Evolutionary conservation across 169 alveolate species (phyloP), one percentile per base, ranked within the genome.

Genomic region (Neospora caninum): DNA sequence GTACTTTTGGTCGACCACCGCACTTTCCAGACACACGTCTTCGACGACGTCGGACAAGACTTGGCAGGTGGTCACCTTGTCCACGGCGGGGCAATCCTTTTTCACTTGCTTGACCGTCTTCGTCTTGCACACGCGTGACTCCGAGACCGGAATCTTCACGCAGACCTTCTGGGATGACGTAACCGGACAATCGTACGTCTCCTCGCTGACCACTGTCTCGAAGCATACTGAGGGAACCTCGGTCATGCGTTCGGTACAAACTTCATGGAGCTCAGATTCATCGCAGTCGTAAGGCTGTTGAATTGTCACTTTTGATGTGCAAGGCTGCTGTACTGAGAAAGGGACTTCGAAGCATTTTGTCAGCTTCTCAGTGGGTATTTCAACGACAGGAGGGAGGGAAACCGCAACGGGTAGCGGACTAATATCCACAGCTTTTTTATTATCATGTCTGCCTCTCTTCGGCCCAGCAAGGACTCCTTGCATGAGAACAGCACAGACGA

Each of bases 211-310:
- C n/a, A 93, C 93, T 31, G 91, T n/a, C 25, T 91, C 93, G 86
- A n/a, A 70, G 69, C 95, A 93, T 13, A 29, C 27, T 36, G 92
- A 86, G 42, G 58, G 82, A 6, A 41, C 93, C 58, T 93, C 95
- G 34, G 84, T 88, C 58, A 78, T 53, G n/a, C 87, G 53, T 31
- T 84, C 93, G 41, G 93, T 64, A n/a, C 95, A 93, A 34, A 87
- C 86, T 54, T 93, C 93, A 42, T 93, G 94, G 41, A 54, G 54
- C 41, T 54, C 64, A 78, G 95, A 78, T 58, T 29, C 88, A 27
- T 91, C 93, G 83, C 95, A 93, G 92, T 86, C 87, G 91, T 42
- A 93, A 13, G 95, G 95, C 13, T 91, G 91, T 34, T 91, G 91
- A 9, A 73, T 91, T 20, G 69, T 58, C 54, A 84, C 95, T 29